Base-by-base conservation (phyloP, 352 stramenopile species). In the Thraustochytrium sp. region DNA sequence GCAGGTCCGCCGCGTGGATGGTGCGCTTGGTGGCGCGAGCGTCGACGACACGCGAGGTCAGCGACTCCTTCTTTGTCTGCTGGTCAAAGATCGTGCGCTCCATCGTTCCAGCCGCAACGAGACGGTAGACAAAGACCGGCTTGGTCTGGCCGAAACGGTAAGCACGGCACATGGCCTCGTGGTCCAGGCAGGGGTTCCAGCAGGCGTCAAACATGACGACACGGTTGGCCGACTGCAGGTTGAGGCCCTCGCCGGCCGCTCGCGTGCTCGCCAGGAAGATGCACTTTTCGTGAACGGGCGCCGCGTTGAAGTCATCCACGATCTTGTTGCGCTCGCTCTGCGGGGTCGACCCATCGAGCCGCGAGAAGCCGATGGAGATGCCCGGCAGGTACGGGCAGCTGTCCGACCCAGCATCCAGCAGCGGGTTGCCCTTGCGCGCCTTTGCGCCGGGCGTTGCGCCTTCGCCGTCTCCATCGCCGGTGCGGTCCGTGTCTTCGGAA, bases 11-110 rank as follows among this genome's bases (percentile, higher is more conserved):
- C 8, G 75, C 34, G 4, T 9, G 9, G n/a, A 84, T 61, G n/a
- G 55, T 84, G 29, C 75, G 55, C 37, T 83, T 83, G 9, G 75
- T 84, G 8, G 75, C 61, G 23, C 61, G 40, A 21, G 55, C 54
- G 31, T 96, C 92, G 1, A 95, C 92, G 29, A 96, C 93, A 29
- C 92, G 90, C 85, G 94, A 95, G 0, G 91, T 90, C 2, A 96
- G 90, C 21, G 90, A 92, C 80, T 95, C 91, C 85, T 96, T 96
- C 37, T 90, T 90, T 76, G 94, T 94, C 80, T 96, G 92, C 36
- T 94, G 85, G 82, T 95, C 91, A 73, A 95, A 95, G 23, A 96
- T 92, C 64, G 95, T 96, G 82, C 97, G 95, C 86, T 97, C 94
- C 88, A 97, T 95, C 8, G 94, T 97, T 1, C 92, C 92, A 37